These are phyloP conservation scores for Hyaloscypha hepaticicola DNA, from an alignment of 495 filamentous ascomycete species.

Conservation along the genomic window DNA sequence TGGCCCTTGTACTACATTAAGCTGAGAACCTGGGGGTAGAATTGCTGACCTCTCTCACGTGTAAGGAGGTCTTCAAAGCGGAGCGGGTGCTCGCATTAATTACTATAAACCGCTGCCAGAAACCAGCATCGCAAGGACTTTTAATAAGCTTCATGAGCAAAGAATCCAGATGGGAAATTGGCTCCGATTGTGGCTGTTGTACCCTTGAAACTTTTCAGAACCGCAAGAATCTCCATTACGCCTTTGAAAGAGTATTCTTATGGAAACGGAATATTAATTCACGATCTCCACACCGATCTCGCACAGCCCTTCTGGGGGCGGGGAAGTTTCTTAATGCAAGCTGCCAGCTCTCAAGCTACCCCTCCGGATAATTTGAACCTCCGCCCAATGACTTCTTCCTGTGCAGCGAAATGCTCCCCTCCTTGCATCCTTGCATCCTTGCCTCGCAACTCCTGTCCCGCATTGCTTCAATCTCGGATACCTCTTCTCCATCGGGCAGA, in stretches of 20 bases:
- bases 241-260: not conserved
- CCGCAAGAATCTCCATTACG: not conserved
- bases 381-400: not conserved
- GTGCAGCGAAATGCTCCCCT: not conserved
- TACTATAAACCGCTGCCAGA: too few relatives aligned
- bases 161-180: too few relatives aligned
- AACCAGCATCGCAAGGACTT: too few relatives aligned
- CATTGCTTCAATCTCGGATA: slow-evolving; percentile 3
- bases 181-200: not conserved
- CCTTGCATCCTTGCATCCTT: not conserved
- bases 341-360: not conserved
- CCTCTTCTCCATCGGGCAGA: not conserved
- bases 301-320: not conserved
- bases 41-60: too few relatives aligned
- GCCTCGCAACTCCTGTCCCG: not conserved
- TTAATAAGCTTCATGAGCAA: too few relatives aligned
- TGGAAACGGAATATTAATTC: not conserved
- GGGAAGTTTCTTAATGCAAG: not conserved
- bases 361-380: not conserved
- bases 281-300: not conserved
- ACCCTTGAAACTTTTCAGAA: not conserved
- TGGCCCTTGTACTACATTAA: too few relatives aligned
- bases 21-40: too few relatives aligned
- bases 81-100: too few relatives aligned
- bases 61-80: too few relatives aligned